Evolutionary conservation across 352 stramenopile species (phyloP).

Genomic region (Globisporangium abappressorium): DNA sequence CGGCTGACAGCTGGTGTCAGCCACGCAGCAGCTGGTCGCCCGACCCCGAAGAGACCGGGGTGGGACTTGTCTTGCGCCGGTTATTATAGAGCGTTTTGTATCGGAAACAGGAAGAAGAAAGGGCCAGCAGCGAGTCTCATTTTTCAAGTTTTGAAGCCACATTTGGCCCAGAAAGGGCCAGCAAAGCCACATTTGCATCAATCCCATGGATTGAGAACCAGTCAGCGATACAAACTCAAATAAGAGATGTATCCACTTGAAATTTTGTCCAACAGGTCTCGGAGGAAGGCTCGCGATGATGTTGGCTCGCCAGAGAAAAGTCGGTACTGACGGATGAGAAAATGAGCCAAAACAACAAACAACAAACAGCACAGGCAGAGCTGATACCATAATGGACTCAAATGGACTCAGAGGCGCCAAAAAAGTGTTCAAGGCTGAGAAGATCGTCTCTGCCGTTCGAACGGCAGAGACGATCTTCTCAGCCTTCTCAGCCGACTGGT

Average conservation of each 20-base stretch:
- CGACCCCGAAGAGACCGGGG: background rate
- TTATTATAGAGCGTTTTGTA: background rate
- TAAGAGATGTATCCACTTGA: background rate
- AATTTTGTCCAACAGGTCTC: background rate
- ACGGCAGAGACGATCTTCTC: no score
- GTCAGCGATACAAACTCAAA: background rate
- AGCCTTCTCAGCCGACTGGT: slow-evolving; percentile 63
- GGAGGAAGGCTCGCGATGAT: no score
- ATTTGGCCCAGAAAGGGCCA: background rate
- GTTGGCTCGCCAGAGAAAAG: no score
- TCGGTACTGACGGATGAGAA: no score
- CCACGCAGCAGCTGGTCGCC: background rate
- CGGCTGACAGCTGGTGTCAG: background rate
- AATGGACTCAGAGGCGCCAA: background rate
- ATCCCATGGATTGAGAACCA: background rate
- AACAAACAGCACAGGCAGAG: no score
- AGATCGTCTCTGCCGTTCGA: slow-evolving; percentile 8
- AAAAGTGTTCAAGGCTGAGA: background rate
- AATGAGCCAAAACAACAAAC: no score
- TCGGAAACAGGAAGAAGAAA: background rate
- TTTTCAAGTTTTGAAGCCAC: background rate
- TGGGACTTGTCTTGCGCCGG: background rate
- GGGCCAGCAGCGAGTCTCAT: background rate
- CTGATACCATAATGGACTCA: no score
- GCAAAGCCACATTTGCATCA: background rate